Base-by-base conservation (phyloP, 495 filamentous ascomycete genomes). In the Xylaria castorea region DNA sequence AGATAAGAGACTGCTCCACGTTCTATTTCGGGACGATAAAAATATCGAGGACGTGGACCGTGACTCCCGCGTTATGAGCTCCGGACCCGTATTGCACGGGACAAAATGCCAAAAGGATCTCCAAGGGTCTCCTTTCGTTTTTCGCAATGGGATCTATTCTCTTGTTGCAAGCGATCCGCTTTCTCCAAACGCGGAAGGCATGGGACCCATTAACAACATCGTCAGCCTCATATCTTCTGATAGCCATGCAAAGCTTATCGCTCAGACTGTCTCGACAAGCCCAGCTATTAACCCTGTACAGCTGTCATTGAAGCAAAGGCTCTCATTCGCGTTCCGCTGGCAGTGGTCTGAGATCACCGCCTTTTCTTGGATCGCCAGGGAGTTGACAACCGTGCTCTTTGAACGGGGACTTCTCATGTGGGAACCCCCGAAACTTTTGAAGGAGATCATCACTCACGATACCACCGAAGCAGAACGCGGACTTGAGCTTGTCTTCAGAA, bases 111-210 rank as follows among this genome's bases (percentile, higher is more conserved):
- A 76, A 8, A 93, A 93, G 76, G 91, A 92, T 70, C 92, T 93
- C 75, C 91, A 92, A 72, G 91, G 92, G n/a, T 92, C 90, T 12
- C 88, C 90, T 3, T 94, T 94, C 82, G 93, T 92, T 71, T 87
- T 88, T 32, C 83, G 88, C n/a, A 86, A 89, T 50, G 90, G 90
- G 0, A 80, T 82, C 1, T 92, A 91, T 80, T 85, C 84, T 2
- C 73, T 92, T 22, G 72, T 77, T 34, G 87, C 89, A 3, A 70
- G 76, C 60, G 89, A 93, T 77, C 89, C 90, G 12, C 81, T 91
- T 18, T 77, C 72, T 38, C 76, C 78, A 14, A 63, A 48, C 20
- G 77, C 82, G 71, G 70, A 81, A 51, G 79, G 77, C 16, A 78
- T 73, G 14, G 80, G 80, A 14, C 74, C 76, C 0, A 81, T 91